phyloP scores from a whole-genome alignment of 2,329 filamentous ascomycete species.

The Biscogniauxia sp. region DNA sequence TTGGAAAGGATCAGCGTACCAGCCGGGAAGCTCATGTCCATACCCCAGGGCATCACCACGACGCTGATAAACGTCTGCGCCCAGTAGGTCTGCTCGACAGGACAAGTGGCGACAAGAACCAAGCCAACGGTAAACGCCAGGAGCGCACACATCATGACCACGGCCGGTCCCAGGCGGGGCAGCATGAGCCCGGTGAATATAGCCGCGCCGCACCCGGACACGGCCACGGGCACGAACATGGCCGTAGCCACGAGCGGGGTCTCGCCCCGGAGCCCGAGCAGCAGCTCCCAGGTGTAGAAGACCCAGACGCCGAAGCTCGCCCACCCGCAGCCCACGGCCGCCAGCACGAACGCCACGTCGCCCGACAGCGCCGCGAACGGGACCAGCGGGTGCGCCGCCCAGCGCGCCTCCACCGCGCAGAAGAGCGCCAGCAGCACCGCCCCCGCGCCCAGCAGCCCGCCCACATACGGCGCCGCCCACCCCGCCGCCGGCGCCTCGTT shows the following conservation, averaged over 20 bases:
- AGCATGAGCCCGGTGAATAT: slow-evolving; percentile 22
- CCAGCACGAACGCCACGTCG: slow-evolving; percentile 55
- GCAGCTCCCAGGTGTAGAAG: slow-evolving; percentile 50
- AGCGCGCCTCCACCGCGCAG: slow-evolving; percentile 47
- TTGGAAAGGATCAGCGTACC: slow-evolving; percentile 52
- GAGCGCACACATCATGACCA: slow-evolving; percentile 26
- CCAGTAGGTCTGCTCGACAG: slow-evolving; percentile 52
- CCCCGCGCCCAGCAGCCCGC: slow-evolving; percentile 50
- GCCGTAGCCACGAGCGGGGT: slow-evolving; percentile 34
- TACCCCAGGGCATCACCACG: slow-evolving; percentile 47
- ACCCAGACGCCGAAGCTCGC: slow-evolving; percentile 52
- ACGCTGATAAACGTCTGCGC: slow-evolving; percentile 48
- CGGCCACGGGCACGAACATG: slow-evolving; percentile 24
- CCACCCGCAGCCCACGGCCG: slow-evolving; percentile 53
- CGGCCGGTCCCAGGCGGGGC: slow-evolving; percentile 31
- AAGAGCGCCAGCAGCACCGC: slow-evolving; percentile 48
- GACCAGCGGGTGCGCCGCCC: slow-evolving; percentile 51
- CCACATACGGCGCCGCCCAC: slow-evolving; percentile 50
- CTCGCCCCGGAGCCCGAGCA: slow-evolving; percentile 40
- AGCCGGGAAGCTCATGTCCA: slow-evolving; percentile 57
- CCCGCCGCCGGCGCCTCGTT: slow-evolving; percentile 55
- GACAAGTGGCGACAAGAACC: slow-evolving; percentile 32
- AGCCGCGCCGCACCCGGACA: slow-evolving; percentile 1
- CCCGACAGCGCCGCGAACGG: slow-evolving; percentile 51
- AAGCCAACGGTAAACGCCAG: slow-evolving; percentile 24